Base-by-base conservation (phyloP, 129 eudicot species). In the Apium graveolens region DNA sequence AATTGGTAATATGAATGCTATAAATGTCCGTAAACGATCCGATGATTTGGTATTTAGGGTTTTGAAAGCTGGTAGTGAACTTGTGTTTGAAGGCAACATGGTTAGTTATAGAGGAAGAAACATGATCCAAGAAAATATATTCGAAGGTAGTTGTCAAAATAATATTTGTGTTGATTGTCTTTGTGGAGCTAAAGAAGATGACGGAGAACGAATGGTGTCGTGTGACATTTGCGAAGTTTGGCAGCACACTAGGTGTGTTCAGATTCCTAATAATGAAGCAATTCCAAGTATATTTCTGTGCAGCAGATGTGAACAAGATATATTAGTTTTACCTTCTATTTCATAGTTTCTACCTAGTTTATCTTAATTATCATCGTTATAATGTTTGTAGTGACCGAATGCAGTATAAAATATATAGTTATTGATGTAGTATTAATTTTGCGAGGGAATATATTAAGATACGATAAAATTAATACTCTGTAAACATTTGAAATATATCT, bases 191-290 rank as follows among this genome's bases (percentile, higher is more conserved):
- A 86, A 88, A 78, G 87, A 81, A 10, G 96, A 95, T 17, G 97
- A 90, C 63, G 98, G 98, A 8, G 98, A 95, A 74, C 87, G 98
- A 60, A 91, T 95, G 96, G 91, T 95, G 32, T 85, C 85, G 17
- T 95, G 98, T 80, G 98, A 95, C 79, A 84, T 95, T 4, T 95
- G 98, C 55, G 97, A 91, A 82, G 96, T 91, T 75, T 87, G 93
- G 93, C 97, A 95, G 79, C 98, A 95, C 75, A 90, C 96, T 5
- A 77, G 97, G 48, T 95, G 98, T 76, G 89, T 88, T 69, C 81
- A 84, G 31, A 90, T 95, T 13, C 97, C 96, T 31, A 89, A 90
- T 53, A 75, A 75, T 35, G 93, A 90, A 78, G 96, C 86, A 71
- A 79, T 90, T 76, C 98, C 98, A 6, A 79, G 65, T 65, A 88